phyloP scores from a whole-genome alignment of 257 asterid species.

The Fraxinus anomala region DNA sequence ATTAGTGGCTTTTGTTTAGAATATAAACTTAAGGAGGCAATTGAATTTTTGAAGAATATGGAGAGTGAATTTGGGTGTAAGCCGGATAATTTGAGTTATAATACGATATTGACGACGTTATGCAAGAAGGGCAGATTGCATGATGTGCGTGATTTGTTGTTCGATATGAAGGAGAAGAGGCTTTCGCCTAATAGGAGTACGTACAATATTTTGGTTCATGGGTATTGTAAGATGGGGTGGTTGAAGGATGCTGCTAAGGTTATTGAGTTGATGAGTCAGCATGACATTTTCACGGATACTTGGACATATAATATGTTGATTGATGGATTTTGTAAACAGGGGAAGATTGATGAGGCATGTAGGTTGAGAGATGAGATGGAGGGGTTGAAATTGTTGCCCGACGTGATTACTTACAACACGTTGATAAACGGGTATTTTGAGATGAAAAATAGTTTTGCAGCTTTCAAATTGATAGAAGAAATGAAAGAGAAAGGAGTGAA shows the following conservation, averaged over 20 bases:
- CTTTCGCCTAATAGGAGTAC: slow-evolving; percentile 61
- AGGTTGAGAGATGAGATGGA: slow-evolving; percentile 65
- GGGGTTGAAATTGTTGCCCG: slow-evolving; percentile 64
- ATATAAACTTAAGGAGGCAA: slow-evolving; percentile 55
- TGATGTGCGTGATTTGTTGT: slow-evolving; percentile 64
- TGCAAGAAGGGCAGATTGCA: slow-evolving; percentile 74
- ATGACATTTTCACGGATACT: slow-evolving; percentile 60
- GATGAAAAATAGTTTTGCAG: slow-evolving; percentile 42
- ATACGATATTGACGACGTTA: slow-evolving; percentile 60
- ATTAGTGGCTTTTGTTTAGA: slow-evolving; percentile 71
- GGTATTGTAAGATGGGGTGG: slow-evolving; percentile 79
- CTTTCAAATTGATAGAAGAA: slow-evolving; percentile 58
- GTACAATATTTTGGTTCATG: slow-evolving; percentile 69
- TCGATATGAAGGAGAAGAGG: slow-evolving; percentile 71
- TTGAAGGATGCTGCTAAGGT: slow-evolving; percentile 71
- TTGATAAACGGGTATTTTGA: slow-evolving; percentile 69
- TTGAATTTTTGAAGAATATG: slow-evolving; percentile 57
- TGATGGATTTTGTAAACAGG: slow-evolving; percentile 57
- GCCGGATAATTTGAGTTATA: slow-evolving; percentile 72
- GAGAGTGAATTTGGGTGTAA: slow-evolving; percentile 44
- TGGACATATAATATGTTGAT: slow-evolving; percentile 78
- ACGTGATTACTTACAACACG: slow-evolving; percentile 78
- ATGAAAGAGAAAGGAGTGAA: slow-evolving; percentile 64
- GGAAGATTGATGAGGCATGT: slow-evolving; percentile 70
- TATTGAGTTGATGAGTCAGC: slow-evolving; percentile 66